A percentile compares a stretch with the other conserved stretches of the same genome.
phyloP scores from a whole-genome alignment of 108 stramenopile species.

The Stephanodiscus triporus region DNA sequence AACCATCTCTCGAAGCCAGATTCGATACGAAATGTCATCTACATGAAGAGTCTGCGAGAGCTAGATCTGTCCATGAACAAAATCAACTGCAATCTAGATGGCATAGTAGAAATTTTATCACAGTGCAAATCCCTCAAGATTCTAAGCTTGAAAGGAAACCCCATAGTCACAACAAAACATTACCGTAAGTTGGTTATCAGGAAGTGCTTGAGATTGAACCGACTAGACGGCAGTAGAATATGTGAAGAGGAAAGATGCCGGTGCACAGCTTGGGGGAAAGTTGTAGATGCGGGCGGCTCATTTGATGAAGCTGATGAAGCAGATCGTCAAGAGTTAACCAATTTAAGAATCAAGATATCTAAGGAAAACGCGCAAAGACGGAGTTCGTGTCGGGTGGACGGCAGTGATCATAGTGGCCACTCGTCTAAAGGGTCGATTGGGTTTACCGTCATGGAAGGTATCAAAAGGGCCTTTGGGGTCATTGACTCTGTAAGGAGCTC shows the following conservation, averaged over 20 bases:
- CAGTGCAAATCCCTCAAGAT: constrained; percentile 59
- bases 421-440: not conserved
- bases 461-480: constrained; percentile 8
- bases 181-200: constrained; percentile 73
- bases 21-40: constrained; percentile 37
- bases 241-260: constrained; percentile 77
- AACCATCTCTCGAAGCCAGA: constrained; percentile 57
- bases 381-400: not conserved
- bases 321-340: constrained; percentile 23
- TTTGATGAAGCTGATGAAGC: constrained; percentile 37
- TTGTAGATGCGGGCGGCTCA: constrained; percentile 41
- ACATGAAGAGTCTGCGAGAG: constrained; percentile 44
- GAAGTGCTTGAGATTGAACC: constrained; percentile 49
- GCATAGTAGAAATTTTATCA: constrained; percentile 41
- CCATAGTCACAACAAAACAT: constrained; percentile 69
- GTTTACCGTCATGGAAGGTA: not conserved
- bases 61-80: constrained; percentile 78
- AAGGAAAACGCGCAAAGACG: constrained; percentile 7
- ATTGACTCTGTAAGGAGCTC: not conserved
- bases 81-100: constrained; percentile 59
- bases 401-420: not conserved
- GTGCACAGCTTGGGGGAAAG: constrained; percentile 68
- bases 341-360: constrained; percentile 14
- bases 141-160: constrained; percentile 77
- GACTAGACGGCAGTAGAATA: constrained; percentile 76